Evolutionary conservation across 495 filamentous ascomycete species (phyloP), one percentile per base, ranked within the genome.

Genomic region (Choiromyces venosus): DNA sequence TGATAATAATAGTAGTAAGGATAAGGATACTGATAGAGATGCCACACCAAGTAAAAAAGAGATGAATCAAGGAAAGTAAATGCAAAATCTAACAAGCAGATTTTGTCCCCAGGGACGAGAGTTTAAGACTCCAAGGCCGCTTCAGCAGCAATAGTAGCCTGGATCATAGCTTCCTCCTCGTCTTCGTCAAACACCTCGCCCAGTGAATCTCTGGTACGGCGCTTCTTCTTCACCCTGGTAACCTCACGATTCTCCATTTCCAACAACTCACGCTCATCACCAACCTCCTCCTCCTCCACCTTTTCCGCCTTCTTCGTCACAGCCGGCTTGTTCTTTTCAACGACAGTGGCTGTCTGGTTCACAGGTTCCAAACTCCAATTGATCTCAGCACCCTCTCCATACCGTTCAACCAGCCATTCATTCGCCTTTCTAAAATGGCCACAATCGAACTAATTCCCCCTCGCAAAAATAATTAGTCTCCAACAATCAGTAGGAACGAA

Each of bases 351-450:
- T 84, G 66, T 87, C 86, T 73, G n/a, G 0, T 2, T 8, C 52
- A 61, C 52, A 4, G 52, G 52, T 16, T 61, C 8, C 52, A 99
- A 82, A 82, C 89, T 88, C 95, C 95, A 99, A 82, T 97, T 89
- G 80, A 99, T 93, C 77, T 86, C 86, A n/a, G 87, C 89, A 7
- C 89, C 90, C 40, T 86, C 85, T 1, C 96, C 95, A 83, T 98
- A 97, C 69, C 89, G 83, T 74, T 84, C 77, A 69, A 85, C 85
- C 40, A 99, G 84, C 94, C 95, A 99, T 78, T 93, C 91, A 80
- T 99, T 98, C 71, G 92, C 90, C 83, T 89, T 88, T 76, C 86
- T 89, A 82, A 97, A 99, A 83, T 98, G 96, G 0, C 89, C 89
- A 74, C 93, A 94, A 67, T 90, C 87, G 78, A 95, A 93, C 89